Conservation (phyloP, 2,329 filamentous ascomycete species). For the Cladosporium sp. region DNA sequence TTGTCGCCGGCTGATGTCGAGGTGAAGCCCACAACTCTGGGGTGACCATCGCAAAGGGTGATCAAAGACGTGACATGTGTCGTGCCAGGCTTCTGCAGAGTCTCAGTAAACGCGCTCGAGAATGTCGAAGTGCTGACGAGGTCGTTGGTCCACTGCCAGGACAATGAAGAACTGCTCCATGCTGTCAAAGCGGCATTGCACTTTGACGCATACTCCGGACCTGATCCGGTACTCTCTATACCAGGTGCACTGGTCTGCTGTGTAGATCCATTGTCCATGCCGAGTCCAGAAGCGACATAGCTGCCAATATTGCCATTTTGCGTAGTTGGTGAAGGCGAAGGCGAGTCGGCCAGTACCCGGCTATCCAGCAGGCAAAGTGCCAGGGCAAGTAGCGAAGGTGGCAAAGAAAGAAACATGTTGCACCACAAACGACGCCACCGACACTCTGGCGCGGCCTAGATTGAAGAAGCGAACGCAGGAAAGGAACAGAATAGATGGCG, state of each 20-base stretch:
- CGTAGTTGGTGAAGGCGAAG: neutral
- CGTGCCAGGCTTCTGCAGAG: neutral
- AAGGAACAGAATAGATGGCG: neutral
- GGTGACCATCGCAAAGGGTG: constrained; percentile 23
- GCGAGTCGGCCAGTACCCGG: neutral
- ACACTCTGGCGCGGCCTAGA: neutral
- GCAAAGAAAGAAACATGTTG: constrained; percentile 6
- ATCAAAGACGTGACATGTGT: constrained; percentile 8
- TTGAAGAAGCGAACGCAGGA: neutral
- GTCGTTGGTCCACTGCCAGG: neutral
- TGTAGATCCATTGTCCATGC: neutral
- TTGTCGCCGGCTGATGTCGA: neutral
- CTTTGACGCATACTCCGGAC: constrained; percentile 8
- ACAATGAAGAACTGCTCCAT: constrained; percentile 8
- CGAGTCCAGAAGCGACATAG: constrained; percentile 11
- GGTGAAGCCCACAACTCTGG: constrained; percentile 15
- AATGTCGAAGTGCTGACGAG: constrained; percentile 3
- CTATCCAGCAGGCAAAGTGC: neutral
- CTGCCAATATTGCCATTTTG: neutral
- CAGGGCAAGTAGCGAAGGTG: constrained; percentile 8
- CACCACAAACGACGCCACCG: constrained; percentile 3
- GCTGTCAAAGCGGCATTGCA: neutral
- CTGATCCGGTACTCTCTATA: constrained; percentile 2
- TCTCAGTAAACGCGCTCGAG: constrained; percentile 5
- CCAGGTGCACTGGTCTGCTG: neutral